A percentile compares a stretch with the other conserved stretches of the same genome.
phyloP scores from a whole-genome alignment of 768 basidiomycete species.

The Lepiota brunneoincarnata region DNA sequence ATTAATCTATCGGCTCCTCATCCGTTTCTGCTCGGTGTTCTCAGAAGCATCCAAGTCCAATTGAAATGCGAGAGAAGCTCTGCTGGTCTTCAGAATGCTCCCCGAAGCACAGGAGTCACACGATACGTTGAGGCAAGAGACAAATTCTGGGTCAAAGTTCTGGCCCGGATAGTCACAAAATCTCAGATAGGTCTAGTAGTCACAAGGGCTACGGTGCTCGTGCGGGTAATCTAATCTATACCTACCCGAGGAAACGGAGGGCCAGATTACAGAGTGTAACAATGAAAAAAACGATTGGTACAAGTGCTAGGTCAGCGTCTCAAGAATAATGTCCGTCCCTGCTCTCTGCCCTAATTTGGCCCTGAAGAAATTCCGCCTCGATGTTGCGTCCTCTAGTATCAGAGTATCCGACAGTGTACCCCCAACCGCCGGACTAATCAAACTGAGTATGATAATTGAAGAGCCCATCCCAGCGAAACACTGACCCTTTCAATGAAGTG shows the following conservation, averaged over 20 bases:
- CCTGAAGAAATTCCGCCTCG: not conserved
- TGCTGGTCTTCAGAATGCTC: too few relatives aligned
- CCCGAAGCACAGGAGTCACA: too few relatives aligned
- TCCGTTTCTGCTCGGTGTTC: too few relatives aligned
- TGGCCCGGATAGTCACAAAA: too few relatives aligned
- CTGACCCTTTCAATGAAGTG: not conserved
- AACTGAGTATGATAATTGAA: not conserved
- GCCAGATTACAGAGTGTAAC: not conserved
- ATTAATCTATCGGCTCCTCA: too few relatives aligned
- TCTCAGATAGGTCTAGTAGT: too few relatives aligned
- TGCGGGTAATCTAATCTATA: not conserved
- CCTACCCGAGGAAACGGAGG: too few relatives aligned
- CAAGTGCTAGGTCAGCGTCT: not conserved
- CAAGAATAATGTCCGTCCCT: not conserved
- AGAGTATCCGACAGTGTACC: not conserved
- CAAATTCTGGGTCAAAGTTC: too few relatives aligned
- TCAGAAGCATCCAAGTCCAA: too few relatives aligned
- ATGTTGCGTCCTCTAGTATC: not conserved
- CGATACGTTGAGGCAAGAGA: too few relatives aligned
- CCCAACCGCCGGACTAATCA: not conserved
- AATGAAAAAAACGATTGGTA: not conserved
- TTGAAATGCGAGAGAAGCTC: too few relatives aligned
- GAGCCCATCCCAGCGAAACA: not conserved
- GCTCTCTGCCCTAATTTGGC: not conserved
- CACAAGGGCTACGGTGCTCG: too few relatives aligned